A percentile compares a stretch with the other conserved stretches of the same genome.
Conservation (phyloP, 2,329 filamentous ascomycete species). For the Clonostachys solani region DNA sequence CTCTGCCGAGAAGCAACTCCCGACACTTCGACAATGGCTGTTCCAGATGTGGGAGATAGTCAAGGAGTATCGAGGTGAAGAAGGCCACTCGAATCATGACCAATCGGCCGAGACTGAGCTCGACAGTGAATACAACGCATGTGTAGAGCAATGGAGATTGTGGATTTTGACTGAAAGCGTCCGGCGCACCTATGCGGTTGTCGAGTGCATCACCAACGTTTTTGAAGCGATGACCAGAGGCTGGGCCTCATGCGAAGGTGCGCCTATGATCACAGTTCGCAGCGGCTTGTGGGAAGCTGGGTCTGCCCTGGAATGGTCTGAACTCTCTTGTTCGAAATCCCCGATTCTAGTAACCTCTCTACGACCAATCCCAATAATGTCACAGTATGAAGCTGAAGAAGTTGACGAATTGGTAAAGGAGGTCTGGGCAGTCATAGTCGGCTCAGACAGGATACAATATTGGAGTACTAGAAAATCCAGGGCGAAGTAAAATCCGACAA, state of each 20-base stretch:
- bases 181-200: slow-evolving; percentile 18
- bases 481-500: too few species aligned
- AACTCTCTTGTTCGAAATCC: not conserved
- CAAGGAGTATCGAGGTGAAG: not conserved
- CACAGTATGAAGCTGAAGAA: not conserved
- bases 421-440: not conserved
- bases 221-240: slow-evolving; percentile 17
- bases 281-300: slow-evolving; percentile 18
- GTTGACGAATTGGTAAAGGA: not conserved
- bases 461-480: not conserved
- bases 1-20: not conserved
- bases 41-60: not conserved
- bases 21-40: not conserved
- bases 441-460: not conserved
- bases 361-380: not conserved
- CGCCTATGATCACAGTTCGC: slow-evolving; percentile 15
- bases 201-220: slow-evolving; percentile 11
- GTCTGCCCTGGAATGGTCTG: slow-evolving; percentile 6
- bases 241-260: slow-evolving; percentile 18
- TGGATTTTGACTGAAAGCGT: slow-evolving; percentile 22
- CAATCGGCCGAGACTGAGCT: not conserved
- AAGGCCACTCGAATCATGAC: not conserved
- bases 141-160: slow-evolving; percentile 11
- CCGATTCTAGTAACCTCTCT: not conserved
- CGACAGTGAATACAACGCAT: not conserved